Evolutionary conservation across 306 rosid genomes (phyloP).

Genomic region (Crotalaria pallida): DNA sequence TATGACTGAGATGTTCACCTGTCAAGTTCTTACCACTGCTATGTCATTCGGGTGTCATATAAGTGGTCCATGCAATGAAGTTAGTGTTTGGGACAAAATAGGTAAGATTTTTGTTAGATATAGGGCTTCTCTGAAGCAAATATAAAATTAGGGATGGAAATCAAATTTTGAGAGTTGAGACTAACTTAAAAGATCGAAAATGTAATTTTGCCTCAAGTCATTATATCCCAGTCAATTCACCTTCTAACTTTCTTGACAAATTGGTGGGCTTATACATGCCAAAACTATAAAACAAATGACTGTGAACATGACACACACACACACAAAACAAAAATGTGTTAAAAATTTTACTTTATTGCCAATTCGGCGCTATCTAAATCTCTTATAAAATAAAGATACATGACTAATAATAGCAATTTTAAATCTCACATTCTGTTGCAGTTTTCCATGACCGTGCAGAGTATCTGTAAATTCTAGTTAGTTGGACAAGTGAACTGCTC

Average conservation of each 20-base stretch:
- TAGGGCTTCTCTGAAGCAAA: not conserved
- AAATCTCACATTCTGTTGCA: not conserved
- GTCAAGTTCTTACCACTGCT: not conserved
- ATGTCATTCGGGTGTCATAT: not conserved
- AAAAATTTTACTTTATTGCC: not conserved
- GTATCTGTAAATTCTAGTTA: not conserved
- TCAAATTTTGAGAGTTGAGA: not conserved
- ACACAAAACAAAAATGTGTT: not conserved
- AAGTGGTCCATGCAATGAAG: not conserved
- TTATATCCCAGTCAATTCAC: not conserved
- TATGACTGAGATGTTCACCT: not conserved
- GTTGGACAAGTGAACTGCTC: not conserved
- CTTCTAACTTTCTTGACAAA: not conserved
- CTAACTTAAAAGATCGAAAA: not conserved
- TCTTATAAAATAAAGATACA: not conserved
- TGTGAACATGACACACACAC: not conserved
- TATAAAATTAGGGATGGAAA: not conserved
- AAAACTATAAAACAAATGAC: not conserved
- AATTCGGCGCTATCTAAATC: not conserved
- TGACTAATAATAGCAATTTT: not conserved
- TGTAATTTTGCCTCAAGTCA: not conserved
- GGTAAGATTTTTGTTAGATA: not conserved
- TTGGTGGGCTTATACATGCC: not conserved
- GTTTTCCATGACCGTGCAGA: not conserved
- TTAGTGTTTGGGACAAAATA: not conserved